These are phyloP conservation scores for Calonectria montana DNA, from an alignment of 2,329 filamentous ascomycete genomes.

Conservation along the genomic window DNA sequence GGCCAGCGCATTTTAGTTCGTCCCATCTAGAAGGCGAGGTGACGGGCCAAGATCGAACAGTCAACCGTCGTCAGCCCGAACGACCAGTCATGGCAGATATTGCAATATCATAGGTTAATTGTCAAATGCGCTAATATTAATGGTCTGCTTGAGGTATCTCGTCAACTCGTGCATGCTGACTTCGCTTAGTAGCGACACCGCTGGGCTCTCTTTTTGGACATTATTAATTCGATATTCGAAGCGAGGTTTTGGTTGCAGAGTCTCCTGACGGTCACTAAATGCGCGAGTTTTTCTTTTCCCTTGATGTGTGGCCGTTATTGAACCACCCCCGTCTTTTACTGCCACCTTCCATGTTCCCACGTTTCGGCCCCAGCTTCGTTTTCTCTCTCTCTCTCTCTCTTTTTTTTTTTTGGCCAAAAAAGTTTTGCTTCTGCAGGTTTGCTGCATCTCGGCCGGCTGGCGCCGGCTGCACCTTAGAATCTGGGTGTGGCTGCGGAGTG, in stretches of 20 bases:
- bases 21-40: slow-evolving; percentile 2
- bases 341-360: neutral
- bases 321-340: neutral
- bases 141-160: neutral
- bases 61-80: slow-evolving; percentile 1
- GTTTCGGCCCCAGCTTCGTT: neutral
- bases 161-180: neutral
- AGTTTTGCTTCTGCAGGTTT: slow-evolving; percentile 4
- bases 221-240: neutral
- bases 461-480: neutral
- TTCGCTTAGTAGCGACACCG: neutral
- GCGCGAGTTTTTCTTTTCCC: neutral
- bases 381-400: neutral
- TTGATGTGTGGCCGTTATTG: slow-evolving; percentile 10
- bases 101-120: slow-evolving; percentile 15
- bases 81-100: neutral
- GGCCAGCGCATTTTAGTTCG: neutral
- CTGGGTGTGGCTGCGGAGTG: neutral
- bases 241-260: neutral
- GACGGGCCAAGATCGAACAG: slow-evolving; percentile 8
- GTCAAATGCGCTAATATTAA: slow-evolving; percentile 15
- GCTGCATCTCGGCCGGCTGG: slow-evolving; percentile 6
- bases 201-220: neutral
- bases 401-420: too few species aligned
- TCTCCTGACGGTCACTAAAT: neutral